Percentiles rank a stretch among this genome's conserved stretches.
Conservation (phyloP, 768 basidiomycete genomes). For the Rhodocollybia butyracea region DNA sequence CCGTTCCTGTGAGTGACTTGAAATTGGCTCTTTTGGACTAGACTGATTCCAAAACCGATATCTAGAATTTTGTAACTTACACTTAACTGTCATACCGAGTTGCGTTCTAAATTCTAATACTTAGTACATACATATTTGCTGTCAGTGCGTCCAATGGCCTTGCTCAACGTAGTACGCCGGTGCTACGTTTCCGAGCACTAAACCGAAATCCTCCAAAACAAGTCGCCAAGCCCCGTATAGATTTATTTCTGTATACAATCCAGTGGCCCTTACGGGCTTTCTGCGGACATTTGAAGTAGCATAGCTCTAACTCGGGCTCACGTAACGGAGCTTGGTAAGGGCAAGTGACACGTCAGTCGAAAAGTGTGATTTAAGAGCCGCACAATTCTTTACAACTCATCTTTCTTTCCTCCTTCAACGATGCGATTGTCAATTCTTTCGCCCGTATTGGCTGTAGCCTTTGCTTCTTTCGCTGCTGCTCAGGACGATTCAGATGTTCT, state of each 20-base stretch:
- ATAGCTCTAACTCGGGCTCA: constrained; percentile 3
- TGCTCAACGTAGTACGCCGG: no score
- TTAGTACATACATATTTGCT: no score
- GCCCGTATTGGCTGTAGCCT: constrained; percentile 50
- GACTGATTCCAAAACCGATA: no score
- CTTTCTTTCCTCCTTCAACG: constrained; percentile 25
- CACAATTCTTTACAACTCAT: constrained; percentile 10
- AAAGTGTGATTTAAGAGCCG: constrained; percentile 25
- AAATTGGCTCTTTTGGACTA: no score
- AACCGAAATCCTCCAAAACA: no score
- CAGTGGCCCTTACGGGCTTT: background rate
- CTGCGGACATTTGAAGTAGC: background rate
- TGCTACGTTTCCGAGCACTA: no score
- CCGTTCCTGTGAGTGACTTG: background rate
- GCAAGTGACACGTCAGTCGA: constrained; percentile 51
- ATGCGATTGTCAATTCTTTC: constrained; percentile 65
- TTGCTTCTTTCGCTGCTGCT: constrained; percentile 50
- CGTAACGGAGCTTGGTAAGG: constrained; percentile 2
- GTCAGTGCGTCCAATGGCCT: no score
- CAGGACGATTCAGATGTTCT: constrained; percentile 75
- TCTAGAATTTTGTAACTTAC: no score
- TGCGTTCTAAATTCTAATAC: no score
- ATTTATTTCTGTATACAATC: no score
- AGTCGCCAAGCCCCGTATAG: no score
- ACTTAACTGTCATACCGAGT: no score